A percentile compares a stretch with the other conserved stretches of the same genome.
Evolutionary conservation across 768 basidiomycete species (phyloP).

Genomic region (Boletus fagicola): DNA sequence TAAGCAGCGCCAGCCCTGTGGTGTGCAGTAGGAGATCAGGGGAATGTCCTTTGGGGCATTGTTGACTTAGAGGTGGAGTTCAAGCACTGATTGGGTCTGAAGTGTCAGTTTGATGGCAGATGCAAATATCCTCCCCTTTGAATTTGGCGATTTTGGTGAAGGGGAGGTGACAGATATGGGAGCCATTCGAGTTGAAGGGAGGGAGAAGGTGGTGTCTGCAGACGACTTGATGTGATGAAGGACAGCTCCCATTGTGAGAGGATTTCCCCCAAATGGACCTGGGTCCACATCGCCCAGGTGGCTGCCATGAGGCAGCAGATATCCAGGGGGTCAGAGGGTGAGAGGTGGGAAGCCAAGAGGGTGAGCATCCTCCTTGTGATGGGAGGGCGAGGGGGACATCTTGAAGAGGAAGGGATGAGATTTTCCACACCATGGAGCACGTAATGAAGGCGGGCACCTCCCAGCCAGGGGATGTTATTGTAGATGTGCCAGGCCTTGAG

Average conservation of each 20-base stretch:
- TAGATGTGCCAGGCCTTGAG: constrained; percentile 36
- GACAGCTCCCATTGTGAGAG: not conserved
- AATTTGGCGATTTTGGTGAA: constrained; percentile 13
- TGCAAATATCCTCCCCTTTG: constrained; percentile 34
- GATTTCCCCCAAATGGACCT: not conserved
- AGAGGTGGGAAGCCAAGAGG: not conserved
- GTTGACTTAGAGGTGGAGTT: constrained; percentile 17
- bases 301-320: not conserved
- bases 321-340: not conserved
- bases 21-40: not conserved
- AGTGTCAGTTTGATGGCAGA: constrained; percentile 27
- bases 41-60: not conserved
- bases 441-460: constrained; percentile 1
- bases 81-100: constrained; percentile 21
- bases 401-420: constrained; percentile 29
- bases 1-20: not conserved
- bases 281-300: constrained; percentile 1
- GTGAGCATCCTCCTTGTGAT: constrained; percentile 17
- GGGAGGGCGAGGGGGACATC: not conserved
- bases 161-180: not conserved
- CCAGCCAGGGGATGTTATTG: constrained; percentile 10
- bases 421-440: constrained; percentile 26
- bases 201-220: not conserved
- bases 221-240: not conserved
- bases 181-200: not conserved